A percentile compares a stretch with the other conserved stretches of the same genome.
Conservation (phyloP, 257 asterid species). For the Lycium ferocissimum region DNA sequence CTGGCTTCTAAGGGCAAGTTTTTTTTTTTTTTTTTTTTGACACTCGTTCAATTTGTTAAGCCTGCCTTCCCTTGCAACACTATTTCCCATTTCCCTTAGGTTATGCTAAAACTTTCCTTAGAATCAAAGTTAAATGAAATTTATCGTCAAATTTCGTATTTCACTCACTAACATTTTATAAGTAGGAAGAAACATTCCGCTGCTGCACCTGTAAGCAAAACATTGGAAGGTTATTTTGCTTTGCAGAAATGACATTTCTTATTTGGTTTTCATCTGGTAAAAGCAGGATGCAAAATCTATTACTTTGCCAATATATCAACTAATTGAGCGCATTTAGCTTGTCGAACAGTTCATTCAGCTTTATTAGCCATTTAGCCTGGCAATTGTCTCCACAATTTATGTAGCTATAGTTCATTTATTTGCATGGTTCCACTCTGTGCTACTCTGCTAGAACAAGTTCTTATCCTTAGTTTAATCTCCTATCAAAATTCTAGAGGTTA, state of each 20-base stretch:
- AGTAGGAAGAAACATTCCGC: not conserved
- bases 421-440: not conserved
- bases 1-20: not conserved
- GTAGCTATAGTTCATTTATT: not conserved
- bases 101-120: not conserved
- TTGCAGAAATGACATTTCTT: not conserved
- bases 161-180: not conserved
- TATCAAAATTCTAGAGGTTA: not conserved
- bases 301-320: not conserved
- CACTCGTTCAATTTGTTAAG: not conserved
- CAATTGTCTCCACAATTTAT: not conserved
- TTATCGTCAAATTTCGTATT: not conserved
- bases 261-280: not conserved
- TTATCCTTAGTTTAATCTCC: not conserved
- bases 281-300: slow-evolving; percentile 13
- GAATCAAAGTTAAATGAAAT: not conserved
- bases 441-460: not conserved
- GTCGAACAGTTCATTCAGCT: slow-evolving; percentile 8
- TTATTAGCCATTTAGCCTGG: not conserved
- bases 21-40: not conserved
- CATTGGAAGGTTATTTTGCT: not conserved
- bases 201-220: not conserved
- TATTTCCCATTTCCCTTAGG: not conserved
- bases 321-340: slow-evolving; percentile 2
- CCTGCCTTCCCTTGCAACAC: not conserved